Evolutionary conservation across 345 rosid species (phyloP).

Genomic region (Pugionium cornutum): DNA sequence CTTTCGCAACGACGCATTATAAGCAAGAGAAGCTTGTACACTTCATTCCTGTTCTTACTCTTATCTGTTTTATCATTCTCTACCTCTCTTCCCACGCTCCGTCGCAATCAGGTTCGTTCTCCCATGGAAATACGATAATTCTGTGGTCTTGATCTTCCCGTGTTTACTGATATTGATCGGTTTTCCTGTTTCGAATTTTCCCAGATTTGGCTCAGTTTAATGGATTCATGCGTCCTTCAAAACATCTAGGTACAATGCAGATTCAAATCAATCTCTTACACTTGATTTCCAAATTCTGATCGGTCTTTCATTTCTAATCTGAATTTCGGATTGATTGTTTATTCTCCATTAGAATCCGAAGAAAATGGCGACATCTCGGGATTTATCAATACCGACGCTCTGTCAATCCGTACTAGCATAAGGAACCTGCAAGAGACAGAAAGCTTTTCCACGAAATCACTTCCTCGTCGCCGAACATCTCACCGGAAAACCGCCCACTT

Average conservation of each 20-base stretch:
- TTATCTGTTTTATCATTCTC: conserved; percentile 78
- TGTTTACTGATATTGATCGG: background rate
- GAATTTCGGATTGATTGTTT: conserved; percentile 5
- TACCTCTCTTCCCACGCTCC: conserved; percentile 82
- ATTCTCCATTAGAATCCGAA: conserved; percentile 38
- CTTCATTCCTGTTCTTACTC: conserved; percentile 77
- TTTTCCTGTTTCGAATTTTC: conserved; percentile 1
- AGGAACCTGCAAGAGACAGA: conserved; percentile 65
- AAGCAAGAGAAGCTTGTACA: conserved; percentile 72
- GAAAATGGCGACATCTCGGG: conserved; percentile 44
- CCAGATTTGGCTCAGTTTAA: conserved; percentile 85
- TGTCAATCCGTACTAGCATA: conserved; percentile 60
- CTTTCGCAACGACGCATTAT: conserved; percentile 42
- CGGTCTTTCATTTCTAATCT: background rate
- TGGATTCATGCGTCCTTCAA: conserved; percentile 52
- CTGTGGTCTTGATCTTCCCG: background rate
- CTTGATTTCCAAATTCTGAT: background rate
- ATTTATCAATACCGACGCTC: conserved; percentile 46
- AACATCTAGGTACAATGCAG: conserved; percentile 65
- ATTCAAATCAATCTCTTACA: conserved; percentile 19
- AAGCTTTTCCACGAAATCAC: conserved; percentile 42
- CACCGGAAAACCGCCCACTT: conserved; percentile 76
- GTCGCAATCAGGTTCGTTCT: conserved; percentile 60
- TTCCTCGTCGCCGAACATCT: conserved; percentile 40
- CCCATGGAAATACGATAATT: conserved; percentile 9